phyloP scores from a whole-genome alignment of 257 asterid genomes.

The Apocynum venetum region DNA sequence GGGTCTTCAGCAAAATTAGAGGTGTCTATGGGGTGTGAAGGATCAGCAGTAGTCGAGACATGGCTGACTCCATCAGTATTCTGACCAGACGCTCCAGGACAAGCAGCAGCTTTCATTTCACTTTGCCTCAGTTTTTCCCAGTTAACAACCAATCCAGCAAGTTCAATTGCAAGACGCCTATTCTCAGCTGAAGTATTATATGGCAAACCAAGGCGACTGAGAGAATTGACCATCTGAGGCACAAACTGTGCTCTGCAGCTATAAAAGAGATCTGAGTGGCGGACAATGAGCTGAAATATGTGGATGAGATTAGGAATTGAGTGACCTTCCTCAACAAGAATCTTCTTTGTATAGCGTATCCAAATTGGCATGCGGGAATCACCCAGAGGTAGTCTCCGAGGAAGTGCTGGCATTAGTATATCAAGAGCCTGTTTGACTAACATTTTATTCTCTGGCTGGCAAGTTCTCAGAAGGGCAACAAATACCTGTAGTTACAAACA shows the following conservation, averaged over 20 bases:
- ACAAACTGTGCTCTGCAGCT: slow-evolving; percentile 99
- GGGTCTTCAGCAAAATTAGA: slow-evolving; percentile 86
- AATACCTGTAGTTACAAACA: slow-evolving; percentile 63
- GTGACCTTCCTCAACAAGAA: slow-evolving; percentile 98
- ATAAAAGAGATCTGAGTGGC: slow-evolving; percentile 97
- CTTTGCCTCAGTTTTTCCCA: slow-evolving; percentile 98
- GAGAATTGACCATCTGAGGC: slow-evolving; percentile 99
- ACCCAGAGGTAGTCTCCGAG: slow-evolving; percentile 95
- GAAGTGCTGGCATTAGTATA: slow-evolving; percentile 99
- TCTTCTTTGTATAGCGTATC: slow-evolving; percentile 98
- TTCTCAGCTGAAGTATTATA: slow-evolving; percentile 92
- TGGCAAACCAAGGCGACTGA: slow-evolving; percentile 98
- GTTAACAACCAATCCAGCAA: slow-evolving; percentile 97
- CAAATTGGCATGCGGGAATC: slow-evolving; percentile 99
- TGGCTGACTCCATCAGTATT: slow-evolving; percentile 51
- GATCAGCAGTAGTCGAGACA: slow-evolving; percentile 53
- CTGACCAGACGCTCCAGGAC: slow-evolving; percentile 51
- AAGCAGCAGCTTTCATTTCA: slow-evolving; percentile 66
- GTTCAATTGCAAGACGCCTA: slow-evolving; percentile 99
- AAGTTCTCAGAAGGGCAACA: slow-evolving; percentile 95
- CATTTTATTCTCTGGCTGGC: slow-evolving; percentile 97
- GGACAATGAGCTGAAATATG: slow-evolving; percentile 98
- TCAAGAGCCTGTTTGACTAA: slow-evolving; percentile 98
- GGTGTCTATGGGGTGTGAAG: slow-evolving; percentile 68
- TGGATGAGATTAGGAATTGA: slow-evolving; percentile 96